Conservation (phyloP, 805 yeast genomes). For the Sugiyamaella boreocaroliniensis region DNA sequence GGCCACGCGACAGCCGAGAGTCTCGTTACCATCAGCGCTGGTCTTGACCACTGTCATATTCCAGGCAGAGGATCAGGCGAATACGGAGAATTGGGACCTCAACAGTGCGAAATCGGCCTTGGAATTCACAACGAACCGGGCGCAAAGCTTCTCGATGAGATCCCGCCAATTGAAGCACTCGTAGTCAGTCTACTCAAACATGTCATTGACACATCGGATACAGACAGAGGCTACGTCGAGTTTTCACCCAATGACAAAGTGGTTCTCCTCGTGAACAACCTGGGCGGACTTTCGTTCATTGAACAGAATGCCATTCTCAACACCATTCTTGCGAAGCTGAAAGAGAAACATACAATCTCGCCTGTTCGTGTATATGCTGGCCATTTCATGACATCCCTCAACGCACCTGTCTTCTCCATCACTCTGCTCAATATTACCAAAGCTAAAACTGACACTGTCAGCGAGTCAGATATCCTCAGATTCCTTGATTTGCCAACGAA, state of each 20-base stretch:
- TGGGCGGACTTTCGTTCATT: slow-evolving; percentile 80
- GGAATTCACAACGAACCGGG: slow-evolving; percentile 96
- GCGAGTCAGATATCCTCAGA: slow-evolving; percentile 38
- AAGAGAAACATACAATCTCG: slow-evolving; percentile 40
- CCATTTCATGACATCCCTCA: slow-evolving; percentile 78
- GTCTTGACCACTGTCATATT: slow-evolving; percentile 78
- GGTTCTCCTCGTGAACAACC: slow-evolving; percentile 66
- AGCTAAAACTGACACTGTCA: slow-evolving; percentile 32
- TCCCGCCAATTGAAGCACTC: slow-evolving; percentile 62
- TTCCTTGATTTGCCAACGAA: slow-evolving; percentile 63
- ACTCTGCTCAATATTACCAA: slow-evolving; percentile 65
- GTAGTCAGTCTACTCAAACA: slow-evolving; percentile 49
- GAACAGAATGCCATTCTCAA: slow-evolving; percentile 67
- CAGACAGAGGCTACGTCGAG: slow-evolving; percentile 72
- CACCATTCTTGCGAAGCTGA: slow-evolving; percentile 44
- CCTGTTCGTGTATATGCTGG: slow-evolving; percentile 71
- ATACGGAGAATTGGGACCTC: slow-evolving; percentile 40
- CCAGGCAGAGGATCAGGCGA: slow-evolving; percentile 55
- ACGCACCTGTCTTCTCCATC: slow-evolving; percentile 83
- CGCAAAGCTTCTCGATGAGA: slow-evolving; percentile 49
- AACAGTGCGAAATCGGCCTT: slow-evolving; percentile 81
- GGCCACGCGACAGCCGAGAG: slow-evolving; percentile 83
- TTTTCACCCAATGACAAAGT: slow-evolving; percentile 58
- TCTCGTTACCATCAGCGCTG: slow-evolving; percentile 67
- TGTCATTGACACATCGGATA: slow-evolving; percentile 55